A percentile compares a stretch with the other conserved stretches of the same genome.
phyloP scores from a whole-genome alignment of 164 flowering plant genomes.

The Nelumbo lutea region DNA sequence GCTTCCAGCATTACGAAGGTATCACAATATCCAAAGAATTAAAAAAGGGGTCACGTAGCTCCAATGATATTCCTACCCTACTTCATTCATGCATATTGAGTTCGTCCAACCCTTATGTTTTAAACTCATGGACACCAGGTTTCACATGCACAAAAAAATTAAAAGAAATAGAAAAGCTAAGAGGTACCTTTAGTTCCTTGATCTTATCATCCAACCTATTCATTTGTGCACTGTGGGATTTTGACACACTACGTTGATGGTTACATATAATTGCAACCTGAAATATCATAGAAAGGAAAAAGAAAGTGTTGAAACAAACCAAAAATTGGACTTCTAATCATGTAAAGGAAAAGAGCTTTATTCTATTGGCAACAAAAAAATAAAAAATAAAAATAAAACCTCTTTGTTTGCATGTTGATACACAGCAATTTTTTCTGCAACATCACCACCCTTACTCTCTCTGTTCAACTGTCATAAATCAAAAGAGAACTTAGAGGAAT shows the following conservation, averaged over 20 bases:
- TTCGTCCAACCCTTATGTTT: too few relatives aligned
- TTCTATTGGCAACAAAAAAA: neutral
- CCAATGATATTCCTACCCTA: too few relatives aligned
- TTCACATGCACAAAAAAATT: neutral
- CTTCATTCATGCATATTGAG: too few relatives aligned
- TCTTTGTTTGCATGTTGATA: constrained; percentile 90
- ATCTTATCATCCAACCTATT: constrained; percentile 65
- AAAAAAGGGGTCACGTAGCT: too few relatives aligned
- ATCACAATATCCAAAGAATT: neutral
- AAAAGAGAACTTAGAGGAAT: constrained; percentile 6
- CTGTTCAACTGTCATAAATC: constrained; percentile 48
- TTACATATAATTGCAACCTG: constrained; percentile 99
- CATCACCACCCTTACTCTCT: constrained; percentile 63
- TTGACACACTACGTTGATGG: constrained; percentile 91
- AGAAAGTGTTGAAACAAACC: neutral
- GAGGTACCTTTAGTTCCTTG: constrained; percentile 64
- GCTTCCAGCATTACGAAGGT: neutral
- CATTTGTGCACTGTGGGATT: constrained; percentile 79
- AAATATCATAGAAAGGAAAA: constrained; percentile 10
- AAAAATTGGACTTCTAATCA: neutral
- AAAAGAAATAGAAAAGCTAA: neutral
- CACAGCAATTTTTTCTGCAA: constrained; percentile 55
- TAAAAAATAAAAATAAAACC: constrained; percentile 31
- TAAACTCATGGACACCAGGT: too few relatives aligned
- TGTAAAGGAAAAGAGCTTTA: neutral